Conservation (phyloP, 2,329 filamentous ascomycete species). For the Apiospora rasikravindrae region DNA sequence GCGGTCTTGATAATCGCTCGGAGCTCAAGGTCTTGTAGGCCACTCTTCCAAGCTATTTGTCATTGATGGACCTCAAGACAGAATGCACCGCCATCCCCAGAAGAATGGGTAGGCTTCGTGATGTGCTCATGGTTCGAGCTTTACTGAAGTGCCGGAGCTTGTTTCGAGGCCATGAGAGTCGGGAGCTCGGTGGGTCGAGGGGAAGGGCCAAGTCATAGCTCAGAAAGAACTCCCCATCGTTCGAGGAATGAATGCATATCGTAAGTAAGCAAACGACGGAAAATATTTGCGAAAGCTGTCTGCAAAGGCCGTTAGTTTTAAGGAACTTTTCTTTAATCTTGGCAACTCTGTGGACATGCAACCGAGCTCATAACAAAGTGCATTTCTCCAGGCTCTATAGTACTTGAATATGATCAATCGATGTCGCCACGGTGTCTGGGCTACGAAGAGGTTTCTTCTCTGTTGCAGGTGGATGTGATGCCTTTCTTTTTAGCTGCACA, state of each 20-base stretch:
- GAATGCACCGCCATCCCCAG: neutral
- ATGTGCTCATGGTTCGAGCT: neutral
- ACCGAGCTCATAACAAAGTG: neutral
- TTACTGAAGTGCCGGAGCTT: neutral
- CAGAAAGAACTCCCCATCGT: too few species aligned
- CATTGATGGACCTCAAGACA: neutral
- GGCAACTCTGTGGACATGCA: neutral
- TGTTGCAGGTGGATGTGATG: neutral
- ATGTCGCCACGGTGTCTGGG: neutral
- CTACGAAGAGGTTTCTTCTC: neutral
- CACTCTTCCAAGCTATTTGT: neutral
- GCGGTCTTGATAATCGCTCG: too few species aligned
- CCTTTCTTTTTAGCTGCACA: neutral
- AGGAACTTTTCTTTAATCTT: too few species aligned
- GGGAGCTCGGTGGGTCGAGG: too few species aligned
- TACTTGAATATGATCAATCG: too few species aligned
- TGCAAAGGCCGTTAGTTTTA: too few species aligned
- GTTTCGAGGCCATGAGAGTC: neutral
- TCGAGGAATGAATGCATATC: too few species aligned
- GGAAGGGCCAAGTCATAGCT: too few species aligned
- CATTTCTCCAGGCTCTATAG: neutral
- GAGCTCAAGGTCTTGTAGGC: too few species aligned
- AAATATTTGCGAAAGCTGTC: too few species aligned
- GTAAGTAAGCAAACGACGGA: too few species aligned
- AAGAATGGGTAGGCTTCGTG: neutral